These are phyloP conservation scores for Schizochytrium sp. DNA, from an alignment of 108 stramenopile species.

Conservation along the genomic window DNA sequence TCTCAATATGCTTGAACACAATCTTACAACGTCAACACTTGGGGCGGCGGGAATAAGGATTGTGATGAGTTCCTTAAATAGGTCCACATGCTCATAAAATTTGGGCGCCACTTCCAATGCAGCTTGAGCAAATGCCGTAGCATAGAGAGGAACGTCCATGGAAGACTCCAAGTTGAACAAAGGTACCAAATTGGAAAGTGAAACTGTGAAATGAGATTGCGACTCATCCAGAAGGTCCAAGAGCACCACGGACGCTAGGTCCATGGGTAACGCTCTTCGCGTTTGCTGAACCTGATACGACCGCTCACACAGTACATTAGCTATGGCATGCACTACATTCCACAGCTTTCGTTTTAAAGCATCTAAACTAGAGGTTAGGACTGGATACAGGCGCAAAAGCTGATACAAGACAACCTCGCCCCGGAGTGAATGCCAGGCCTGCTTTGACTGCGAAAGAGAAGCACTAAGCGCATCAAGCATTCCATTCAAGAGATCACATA, in stretches of 20 bases:
- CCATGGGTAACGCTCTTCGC: not conserved
- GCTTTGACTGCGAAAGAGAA: not conserved
- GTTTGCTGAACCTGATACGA: not conserved
- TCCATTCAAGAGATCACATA: not conserved
- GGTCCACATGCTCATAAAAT: not conserved
- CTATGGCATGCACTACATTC: not conserved
- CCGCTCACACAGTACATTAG: not conserved
- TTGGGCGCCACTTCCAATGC: not conserved
- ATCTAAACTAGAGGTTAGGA: not conserved
- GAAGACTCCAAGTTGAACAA: not conserved
- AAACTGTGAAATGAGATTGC: not conserved
- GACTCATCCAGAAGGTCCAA: not conserved
- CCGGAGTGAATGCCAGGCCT: not conserved
- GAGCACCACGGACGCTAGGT: not conserved
- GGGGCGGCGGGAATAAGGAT: not conserved
- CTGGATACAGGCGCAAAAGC: not conserved
- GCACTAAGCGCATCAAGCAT: not conserved
- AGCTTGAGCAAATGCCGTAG: not conserved
- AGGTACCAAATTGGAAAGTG: not conserved
- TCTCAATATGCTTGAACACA: not conserved
- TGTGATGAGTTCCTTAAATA: not conserved
- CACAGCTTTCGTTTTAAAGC: not conserved
- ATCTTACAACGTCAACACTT: not conserved
- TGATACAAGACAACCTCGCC: conserved; percentile 31
- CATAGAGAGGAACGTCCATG: not conserved